phyloP scores from a whole-genome alignment of 2,329 filamentous ascomycete species.

The Penicillium palitans region DNA sequence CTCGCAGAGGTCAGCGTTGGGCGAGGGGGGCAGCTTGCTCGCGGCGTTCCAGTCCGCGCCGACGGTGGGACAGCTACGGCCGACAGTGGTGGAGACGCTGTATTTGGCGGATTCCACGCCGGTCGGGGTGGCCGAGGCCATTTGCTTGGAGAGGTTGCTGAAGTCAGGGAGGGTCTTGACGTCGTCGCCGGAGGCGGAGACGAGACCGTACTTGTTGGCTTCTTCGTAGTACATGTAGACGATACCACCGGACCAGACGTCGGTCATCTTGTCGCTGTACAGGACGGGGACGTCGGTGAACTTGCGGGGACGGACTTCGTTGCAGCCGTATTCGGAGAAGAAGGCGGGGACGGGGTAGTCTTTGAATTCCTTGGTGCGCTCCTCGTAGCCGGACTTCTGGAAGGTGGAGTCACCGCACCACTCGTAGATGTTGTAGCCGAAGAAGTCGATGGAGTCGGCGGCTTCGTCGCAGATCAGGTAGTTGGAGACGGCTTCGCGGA shows the following conservation, averaged over 20 bases:
- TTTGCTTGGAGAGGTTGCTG: constrained; percentile 67
- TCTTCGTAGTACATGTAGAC: constrained; percentile 99
- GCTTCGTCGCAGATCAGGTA: constrained; percentile 89
- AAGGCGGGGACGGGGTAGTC: constrained; percentile 93
- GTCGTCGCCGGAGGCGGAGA: constrained; percentile 63
- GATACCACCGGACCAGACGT: constrained; percentile 91
- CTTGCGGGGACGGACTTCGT: constrained; percentile 67
- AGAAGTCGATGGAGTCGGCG: constrained; percentile 80
- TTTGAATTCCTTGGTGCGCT: constrained; percentile 80
- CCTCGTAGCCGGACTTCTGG: constrained; percentile 73
- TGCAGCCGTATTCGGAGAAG: constrained; percentile 99
- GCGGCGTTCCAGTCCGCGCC: constrained; percentile 67
- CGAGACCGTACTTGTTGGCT: constrained; percentile 72
- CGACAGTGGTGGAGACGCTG: constrained; percentile 68
- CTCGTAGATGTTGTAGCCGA: constrained; percentile 99
- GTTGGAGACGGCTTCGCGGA: constrained; percentile 76
- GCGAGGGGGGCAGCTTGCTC: constrained; percentile 73
- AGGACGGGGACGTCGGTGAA: constrained; percentile 85
- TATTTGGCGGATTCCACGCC: constrained; percentile 68
- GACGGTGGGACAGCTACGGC: constrained; percentile 68
- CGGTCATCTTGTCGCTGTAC: constrained; percentile 77
- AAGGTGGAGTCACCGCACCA: constrained; percentile 91
- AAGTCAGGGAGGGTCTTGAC: constrained; percentile 74
- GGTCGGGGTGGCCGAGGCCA: constrained; percentile 66
- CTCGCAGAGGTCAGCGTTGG: constrained; percentile 74